Evolutionary conservation across 192 early-diverging fungal species (phyloP), one percentile per base, ranked within the genome.

Genomic region (Coemansia sp.): DNA sequence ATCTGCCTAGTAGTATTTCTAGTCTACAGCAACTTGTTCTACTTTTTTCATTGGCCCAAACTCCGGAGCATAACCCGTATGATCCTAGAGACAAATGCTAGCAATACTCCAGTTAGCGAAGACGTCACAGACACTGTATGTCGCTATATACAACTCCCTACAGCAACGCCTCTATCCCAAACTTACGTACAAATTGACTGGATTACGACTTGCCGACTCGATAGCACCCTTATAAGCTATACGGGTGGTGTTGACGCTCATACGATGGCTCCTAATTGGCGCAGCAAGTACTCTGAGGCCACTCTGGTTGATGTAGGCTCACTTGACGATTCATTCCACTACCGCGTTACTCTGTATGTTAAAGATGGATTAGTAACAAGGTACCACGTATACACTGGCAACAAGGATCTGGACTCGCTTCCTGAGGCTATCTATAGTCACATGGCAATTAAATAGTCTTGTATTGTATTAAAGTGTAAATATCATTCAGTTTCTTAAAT

Each of bases 141-240:
- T 38, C 37, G 22, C 19, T 40, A 23, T 11, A 9, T 54, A 3
- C 37, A 41, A 5, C 7, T 17, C 4, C 53, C 53, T 18, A 39
- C 53, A 8, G 18, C 34, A 19, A 41, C 34, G 14, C 38, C 53
- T 41, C 7, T 41, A 19, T 54, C 53, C 17, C 3, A 37, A 2
- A 54, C 53, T 12, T 17, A 11, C 4, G 39, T 54, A 7, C 34
- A 38, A 13, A 54, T 54, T 13, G 30, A 41, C 30, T 54, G 53
- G 53, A 30, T 34, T 6, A 54, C 53, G 4, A 23, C 53, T 13
- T 54, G 53, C 14, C 34, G 37, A 19, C 23, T 30, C n/a, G 30
- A 41, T 7, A 12, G n/a, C 21, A 12, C 53, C 15, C 6, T 54
- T 39, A 15, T 54, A 37, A 40, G 37, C 2, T 54, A 54, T 23